Base-by-base conservation (phyloP, 805 yeast genomes). In the Metschnikowia anglica region DNA sequence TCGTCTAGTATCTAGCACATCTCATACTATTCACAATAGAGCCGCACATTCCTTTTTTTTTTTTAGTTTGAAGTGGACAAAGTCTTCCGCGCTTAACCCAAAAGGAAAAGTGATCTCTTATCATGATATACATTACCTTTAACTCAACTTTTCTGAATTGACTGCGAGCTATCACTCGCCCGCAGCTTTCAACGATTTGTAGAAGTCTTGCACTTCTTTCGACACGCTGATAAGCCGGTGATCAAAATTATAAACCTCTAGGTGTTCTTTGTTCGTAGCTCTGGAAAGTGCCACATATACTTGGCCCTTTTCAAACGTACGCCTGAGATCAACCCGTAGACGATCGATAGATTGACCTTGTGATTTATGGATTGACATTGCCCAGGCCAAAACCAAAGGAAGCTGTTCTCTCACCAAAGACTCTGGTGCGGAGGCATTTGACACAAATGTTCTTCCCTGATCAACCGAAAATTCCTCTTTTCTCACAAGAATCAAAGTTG, bases 311-410 rank as follows among this genome's bases (percentile, higher is more conserved):
- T 90, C 98, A 63, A 91, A 91, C 1, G 85, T 80, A 43, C 73
- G 72, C 27, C 74, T 70, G 47, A 91, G 72, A 60, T 93, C 95
- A 5, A 91, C 96, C 48, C 76, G 76, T 3, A 87, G 89, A 42
- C 77, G 73, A 4, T 83, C 81, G 33, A 89, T 63, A 0, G 98
- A 86, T 63, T 91, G 90, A 1, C 99, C 99, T 61, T 91, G 99
- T 0, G 97, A 82, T 65, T 93, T 91, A 60, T 93, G 99, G 34
- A 93, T 90, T 0, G 97, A 89, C 33, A 93, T 64, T 0, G 99
- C 89, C 97, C 98, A 93, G 0, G 99, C 96, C n/a, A 90, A 68
- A 54, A 91, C 81, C 40, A 93, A 66, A 0, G 99, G 99, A 2
- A 93, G 53, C 58, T 93, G 99, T 13, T 39, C 47, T 13, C 56